Base-by-base conservation (phyloP, 192 early-diverging fungal genomes). In the Jimgerdemannia lactiflua region DNA sequence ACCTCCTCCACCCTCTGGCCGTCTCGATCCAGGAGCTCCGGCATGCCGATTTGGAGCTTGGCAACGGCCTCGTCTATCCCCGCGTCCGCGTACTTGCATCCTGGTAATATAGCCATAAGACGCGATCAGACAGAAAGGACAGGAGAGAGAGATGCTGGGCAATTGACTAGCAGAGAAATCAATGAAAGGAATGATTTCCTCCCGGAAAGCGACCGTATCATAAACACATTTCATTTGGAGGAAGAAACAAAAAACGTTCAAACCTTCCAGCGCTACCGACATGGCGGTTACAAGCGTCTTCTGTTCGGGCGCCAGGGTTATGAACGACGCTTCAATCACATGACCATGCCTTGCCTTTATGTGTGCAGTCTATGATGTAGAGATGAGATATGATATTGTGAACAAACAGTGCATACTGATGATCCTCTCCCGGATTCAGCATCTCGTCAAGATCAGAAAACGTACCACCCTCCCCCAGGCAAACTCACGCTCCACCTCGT, bases 391-490 rank as follows among this genome's bases (percentile, higher is more conserved):
- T 14, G 49, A 59, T 6, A 59, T 59, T 14, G 8, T 59, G 49
- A 59, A 59, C 49, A 10, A 59, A 29, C 29, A 6, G 49, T 14
- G 49, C 49, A 14, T 59, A 59, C 6, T 59, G 49, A 59, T 14
- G 8, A 59, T 29, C 49, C 14, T 59, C 8, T 14, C 8, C 49
- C 6, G 49, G 14, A 59, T 59, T 14, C 49, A 59, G 49, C 49
- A 59, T 59, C 49, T 14, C 2, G 14, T 14, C 6, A 14, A 59
- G 49, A 59, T 10, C 6, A 59, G 49, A 59, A 59, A 6, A 74
- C 77, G 72, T 87, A 90, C 89, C 65, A 89, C 83, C 64, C 76
- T 69, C 4, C 89, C 89, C 89, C 88, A 90, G 2, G 71, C 29
- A 77, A 91, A 89, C n/a, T 78, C 65, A 4, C 74, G 79, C 44